Conservation (phyloP, 1,284 basidiomycete genomes). For the Melampsora allii-populina region DNA sequence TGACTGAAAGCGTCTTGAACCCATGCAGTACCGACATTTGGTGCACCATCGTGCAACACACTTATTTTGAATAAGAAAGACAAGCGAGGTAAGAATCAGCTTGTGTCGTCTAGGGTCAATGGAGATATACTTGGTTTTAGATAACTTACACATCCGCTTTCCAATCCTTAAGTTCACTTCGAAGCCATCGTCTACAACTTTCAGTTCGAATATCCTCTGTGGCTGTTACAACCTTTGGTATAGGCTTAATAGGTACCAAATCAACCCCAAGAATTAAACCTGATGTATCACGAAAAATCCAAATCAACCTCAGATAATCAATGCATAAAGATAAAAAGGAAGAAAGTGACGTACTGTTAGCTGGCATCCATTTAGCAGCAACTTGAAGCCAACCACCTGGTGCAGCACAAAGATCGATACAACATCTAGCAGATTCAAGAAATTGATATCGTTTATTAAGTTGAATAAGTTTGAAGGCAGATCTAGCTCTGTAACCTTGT, state of each 20-base stretch:
- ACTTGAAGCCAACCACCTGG: conserved; percentile 99
- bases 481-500: conserved; percentile 98
- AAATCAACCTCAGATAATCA: neutral
- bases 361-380: conserved; percentile 96
- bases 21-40: conserved; percentile 99
- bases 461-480: conserved; percentile 99
- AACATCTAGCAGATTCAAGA: conserved; percentile 84
- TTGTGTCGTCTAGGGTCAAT: neutral
- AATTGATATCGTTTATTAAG: conserved; percentile 97
- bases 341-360: conserved; percentile 72
- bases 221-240: conserved; percentile 89
- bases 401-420: conserved; percentile 97
- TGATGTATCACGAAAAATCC: neutral
- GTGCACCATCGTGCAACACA: conserved; percentile 98
- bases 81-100: conserved; percentile 6
- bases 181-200: conserved; percentile 81
- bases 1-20: conserved; percentile 98
- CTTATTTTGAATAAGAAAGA: conserved; percentile 41
- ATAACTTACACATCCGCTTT: conserved; percentile 79
- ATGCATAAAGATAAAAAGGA: conserved; percentile 48
- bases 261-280: conserved; percentile 69
- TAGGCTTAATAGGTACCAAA: conserved; percentile 91
- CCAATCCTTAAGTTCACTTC: conserved; percentile 93
- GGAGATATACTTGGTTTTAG: neutral
- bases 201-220: conserved; percentile 92